Base-by-base conservation (phyloP, 1,139 yeast species). In the Blastobotrys persicus region DNA sequence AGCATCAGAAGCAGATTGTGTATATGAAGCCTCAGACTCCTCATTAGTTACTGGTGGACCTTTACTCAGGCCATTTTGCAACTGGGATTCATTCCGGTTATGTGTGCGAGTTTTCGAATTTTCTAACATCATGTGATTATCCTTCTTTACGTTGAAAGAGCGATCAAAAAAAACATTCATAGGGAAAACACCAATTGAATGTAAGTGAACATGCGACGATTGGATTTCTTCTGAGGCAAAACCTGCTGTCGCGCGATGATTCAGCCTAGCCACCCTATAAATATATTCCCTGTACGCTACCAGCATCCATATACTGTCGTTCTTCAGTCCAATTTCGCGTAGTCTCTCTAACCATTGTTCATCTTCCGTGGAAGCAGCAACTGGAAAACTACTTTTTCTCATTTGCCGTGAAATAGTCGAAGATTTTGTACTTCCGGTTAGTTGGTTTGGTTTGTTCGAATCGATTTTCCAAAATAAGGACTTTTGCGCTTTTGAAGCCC, bases 281-380 rank as follows among this genome's bases (percentile, higher is more conserved):
- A 89, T 77, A 59, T 88, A 87, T 41, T 83, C 83, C 50, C 91
- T 73, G 46, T 88, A 62, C 2, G 52, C 57, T 3, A 56, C 50
- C 4, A 92, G 70, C 66, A 91, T 92, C 98, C 98, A 91, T 18
- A 88, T 62, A 46, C 89, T 95, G 12, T 73, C 76, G 14, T 81
- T 86, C 16, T 74, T 76, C 44, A 91, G 70, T 0, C 97, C 98
- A 14, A 86, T 74, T 1, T 83, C 75, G 47, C 80, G 78, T 46
- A 92, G 70, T 54, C 83, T 80, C 32, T 79, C 78, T 17, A 88
- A 69, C 89, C 95, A 88, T 40, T 78, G 78, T 55, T 80, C 79
- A 65, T 92, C 98, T 51, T 84, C 92, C 1, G 62, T 54, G 4
- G 49, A 40, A 6, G 51, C 42, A 1, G 53, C 44, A 33, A 19